A percentile compares a stretch with the other conserved stretches of the same genome.
These are phyloP conservation scores for Glycine soja DNA, from an alignment of 306 rosid species.

Conservation along the genomic window DNA sequence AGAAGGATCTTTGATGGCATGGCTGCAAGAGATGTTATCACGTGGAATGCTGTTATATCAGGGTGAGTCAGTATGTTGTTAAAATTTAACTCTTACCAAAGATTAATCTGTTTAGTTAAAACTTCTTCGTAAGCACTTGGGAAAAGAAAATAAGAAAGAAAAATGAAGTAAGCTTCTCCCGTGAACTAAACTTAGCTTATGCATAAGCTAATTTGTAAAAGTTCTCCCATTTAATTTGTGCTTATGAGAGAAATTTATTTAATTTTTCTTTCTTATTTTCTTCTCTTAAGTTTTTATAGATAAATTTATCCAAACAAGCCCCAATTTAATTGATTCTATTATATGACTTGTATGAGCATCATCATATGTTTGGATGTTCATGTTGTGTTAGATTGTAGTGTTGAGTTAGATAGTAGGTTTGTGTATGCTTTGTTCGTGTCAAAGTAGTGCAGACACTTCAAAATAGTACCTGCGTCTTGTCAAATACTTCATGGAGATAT, in stretches of 20 bases:
- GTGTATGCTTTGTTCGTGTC: background rate
- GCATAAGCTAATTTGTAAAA: background rate
- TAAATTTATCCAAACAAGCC: background rate
- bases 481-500: background rate
- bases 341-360: background rate
- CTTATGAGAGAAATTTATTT: too few relatives aligned
- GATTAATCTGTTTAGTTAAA: background rate
- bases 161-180: background rate
- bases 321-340: background rate
- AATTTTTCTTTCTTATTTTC: too few relatives aligned
- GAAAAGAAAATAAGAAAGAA: background rate
- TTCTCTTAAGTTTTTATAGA: background rate
- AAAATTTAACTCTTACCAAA: background rate
- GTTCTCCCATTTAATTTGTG: background rate
- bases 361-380: background rate
- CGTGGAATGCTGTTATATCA: slow-evolving; percentile 92
- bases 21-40: slow-evolving; percentile 65
- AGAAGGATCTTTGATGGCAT: slow-evolving; percentile 75
- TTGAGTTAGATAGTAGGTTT: background rate
- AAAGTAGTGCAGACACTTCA: background rate
- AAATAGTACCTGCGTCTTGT: background rate
- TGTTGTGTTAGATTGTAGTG: background rate
- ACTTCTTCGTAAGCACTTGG: too few relatives aligned
- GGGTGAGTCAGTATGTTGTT: slow-evolving; percentile 59
- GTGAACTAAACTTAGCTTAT: background rate